A percentile compares a stretch with the other conserved stretches of the same genome.
These are phyloP conservation scores for Vickermania ingenoplastis DNA, from an alignment of 208 protist genomes.

Conservation along the genomic window DNA sequence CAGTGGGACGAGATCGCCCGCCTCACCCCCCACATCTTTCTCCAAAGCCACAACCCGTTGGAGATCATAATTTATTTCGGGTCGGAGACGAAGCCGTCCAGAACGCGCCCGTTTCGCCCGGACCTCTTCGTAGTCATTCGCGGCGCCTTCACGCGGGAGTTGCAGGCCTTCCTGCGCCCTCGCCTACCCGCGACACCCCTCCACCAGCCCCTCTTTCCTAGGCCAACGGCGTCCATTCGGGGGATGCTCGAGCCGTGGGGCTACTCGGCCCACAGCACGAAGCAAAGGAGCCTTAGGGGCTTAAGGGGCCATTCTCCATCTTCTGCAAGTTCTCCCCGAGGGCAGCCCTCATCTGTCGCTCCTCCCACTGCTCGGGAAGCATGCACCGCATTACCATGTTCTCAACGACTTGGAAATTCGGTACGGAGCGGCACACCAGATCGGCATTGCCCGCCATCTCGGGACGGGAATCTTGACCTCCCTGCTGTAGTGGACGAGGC, in stretches of 20 bases:
- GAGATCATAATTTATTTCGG: conserved; percentile 1
- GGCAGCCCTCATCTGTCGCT: too few relatives aligned
- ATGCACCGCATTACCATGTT: neutral
- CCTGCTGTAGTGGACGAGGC: conserved; percentile 5
- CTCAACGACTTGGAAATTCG: conserved; percentile 10
- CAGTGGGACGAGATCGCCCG: neutral
- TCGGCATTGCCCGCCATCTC: conserved; percentile 11
- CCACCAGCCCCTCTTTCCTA: conserved; percentile 7
- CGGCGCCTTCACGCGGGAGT: neutral
- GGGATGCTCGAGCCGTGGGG: conserved; percentile 5
- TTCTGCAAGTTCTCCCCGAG: neutral
- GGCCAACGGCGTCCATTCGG: conserved; percentile 3
- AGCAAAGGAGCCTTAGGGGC: too few relatives aligned
- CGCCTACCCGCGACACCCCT: neutral
- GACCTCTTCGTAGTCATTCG: conserved; percentile 1
- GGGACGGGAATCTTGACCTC: conserved; percentile 8
- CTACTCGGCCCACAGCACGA: conserved; percentile 16
- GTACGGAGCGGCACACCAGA: conserved; percentile 5
- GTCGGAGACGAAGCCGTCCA: neutral
- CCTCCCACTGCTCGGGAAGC: conserved; percentile 13
- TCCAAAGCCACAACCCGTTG: neutral
- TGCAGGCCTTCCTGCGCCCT: neutral
- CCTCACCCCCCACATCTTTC: neutral
- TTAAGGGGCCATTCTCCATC: conserved; percentile 6
- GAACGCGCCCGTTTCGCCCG: neutral